Conservation (phyloP, 768 basidiomycete species). For the Phaeotremella fagi region DNA sequence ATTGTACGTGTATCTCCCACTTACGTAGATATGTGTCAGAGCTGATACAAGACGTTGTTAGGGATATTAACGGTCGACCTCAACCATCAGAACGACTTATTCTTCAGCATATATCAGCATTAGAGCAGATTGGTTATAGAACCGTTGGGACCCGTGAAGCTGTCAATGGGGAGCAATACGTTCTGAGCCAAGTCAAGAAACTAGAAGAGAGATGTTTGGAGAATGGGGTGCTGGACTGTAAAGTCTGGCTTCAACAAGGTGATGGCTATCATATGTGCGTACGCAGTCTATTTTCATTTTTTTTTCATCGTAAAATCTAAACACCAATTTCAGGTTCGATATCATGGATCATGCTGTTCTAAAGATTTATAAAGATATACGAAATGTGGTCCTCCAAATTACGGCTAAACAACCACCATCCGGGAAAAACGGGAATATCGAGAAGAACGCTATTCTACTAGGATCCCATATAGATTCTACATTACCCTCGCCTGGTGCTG, state of each 20-base stretch:
- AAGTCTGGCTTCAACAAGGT: constrained; percentile 85
- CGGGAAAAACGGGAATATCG: constrained; percentile 58
- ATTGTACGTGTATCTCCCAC: constrained; percentile 9
- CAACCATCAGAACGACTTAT: constrained; percentile 35
- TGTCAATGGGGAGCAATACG: constrained; percentile 76
- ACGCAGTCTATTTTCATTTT: background rate
- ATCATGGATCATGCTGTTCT: constrained; percentile 77
- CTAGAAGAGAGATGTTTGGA: constrained; percentile 63
- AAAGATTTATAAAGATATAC: constrained; percentile 80
- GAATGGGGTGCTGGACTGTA: constrained; percentile 72
- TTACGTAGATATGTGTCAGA: constrained; percentile 1
- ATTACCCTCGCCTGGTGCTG: constrained; percentile 66
- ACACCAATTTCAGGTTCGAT: constrained; percentile 63
- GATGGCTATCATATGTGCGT: constrained; percentile 80
- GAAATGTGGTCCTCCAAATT: constrained; percentile 81
- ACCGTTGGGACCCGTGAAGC: constrained; percentile 89
- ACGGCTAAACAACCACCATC: constrained; percentile 50
- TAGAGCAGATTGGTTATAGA: constrained; percentile 82
- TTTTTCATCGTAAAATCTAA: constrained; percentile 6
- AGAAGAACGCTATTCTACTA: constrained; percentile 78
- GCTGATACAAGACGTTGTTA: constrained; percentile 4
- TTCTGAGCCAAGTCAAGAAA: constrained; percentile 62
- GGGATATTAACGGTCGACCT: constrained; percentile 29
- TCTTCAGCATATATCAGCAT: constrained; percentile 31
- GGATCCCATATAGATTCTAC: constrained; percentile 89